Conservation (phyloP, 2,329 filamentous ascomycete genomes). For the Elsinoe ampelina region DNA sequence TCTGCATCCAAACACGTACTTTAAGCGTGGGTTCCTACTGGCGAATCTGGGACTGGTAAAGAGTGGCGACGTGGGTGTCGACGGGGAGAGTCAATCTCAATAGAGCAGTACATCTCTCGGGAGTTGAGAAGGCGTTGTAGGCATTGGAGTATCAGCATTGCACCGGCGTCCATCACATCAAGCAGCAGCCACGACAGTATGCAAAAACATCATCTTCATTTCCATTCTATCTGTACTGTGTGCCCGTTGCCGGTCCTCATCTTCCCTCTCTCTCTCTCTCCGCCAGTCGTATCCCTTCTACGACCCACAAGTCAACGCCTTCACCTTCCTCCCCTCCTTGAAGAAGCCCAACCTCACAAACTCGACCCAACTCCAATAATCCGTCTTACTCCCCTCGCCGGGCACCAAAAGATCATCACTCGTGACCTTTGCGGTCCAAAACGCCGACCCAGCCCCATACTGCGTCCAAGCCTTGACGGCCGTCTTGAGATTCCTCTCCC, state of each 20-base stretch:
- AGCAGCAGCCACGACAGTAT: background rate
- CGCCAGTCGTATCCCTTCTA: background rate
- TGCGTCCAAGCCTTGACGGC: slow-evolving; percentile 6
- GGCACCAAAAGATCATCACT: background rate
- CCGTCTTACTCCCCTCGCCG: slow-evolving; percentile 3
- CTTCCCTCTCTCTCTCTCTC: background rate
- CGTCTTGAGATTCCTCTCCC: slow-evolving; percentile 12
- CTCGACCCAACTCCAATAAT: slow-evolving; percentile 8
- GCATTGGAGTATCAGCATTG: background rate
- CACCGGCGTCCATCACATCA: background rate
- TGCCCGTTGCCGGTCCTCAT: background rate
- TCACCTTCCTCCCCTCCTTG: background rate
- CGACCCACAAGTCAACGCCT: background rate
- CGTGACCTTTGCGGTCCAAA: slow-evolving; percentile 13
- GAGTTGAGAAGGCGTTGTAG: too few relatives aligned
- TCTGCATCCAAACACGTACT: slow-evolving; percentile 95
- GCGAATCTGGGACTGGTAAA: slow-evolving; percentile 59
- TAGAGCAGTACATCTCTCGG: too few relatives aligned
- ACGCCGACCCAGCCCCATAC: background rate
- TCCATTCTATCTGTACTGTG: background rate
- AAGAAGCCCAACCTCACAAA: background rate
- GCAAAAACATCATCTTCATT: background rate
- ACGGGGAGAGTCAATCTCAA: slow-evolving; percentile 19
- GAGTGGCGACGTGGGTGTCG: slow-evolving; percentile 29
- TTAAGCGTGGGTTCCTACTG: slow-evolving; percentile 84